These are phyloP conservation scores for Ramicandelaber brevisporus DNA, from an alignment of 192 early-diverging fungal genomes.

Conservation along the genomic window DNA sequence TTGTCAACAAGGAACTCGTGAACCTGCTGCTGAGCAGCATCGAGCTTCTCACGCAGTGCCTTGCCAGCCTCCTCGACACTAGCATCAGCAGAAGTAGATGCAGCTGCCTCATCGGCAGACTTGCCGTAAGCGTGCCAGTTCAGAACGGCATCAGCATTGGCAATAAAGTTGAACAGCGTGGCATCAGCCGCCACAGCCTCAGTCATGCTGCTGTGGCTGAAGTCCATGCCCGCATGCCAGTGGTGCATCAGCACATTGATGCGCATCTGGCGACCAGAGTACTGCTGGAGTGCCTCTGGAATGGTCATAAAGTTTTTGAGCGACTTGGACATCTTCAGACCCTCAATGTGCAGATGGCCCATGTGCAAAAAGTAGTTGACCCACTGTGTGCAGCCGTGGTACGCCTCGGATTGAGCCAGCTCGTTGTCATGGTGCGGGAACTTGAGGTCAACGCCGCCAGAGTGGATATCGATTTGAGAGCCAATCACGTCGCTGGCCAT, in stretches of 20 bases:
- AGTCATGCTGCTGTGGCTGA: conserved; percentile 39
- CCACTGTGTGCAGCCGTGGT: conserved; percentile 79
- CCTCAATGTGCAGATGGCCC: conserved; percentile 85
- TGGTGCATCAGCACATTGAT: conserved; percentile 67
- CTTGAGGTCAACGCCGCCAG: conserved; percentile 80
- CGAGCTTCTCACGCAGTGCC: conserved; percentile 33
- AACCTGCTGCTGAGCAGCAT: conserved; percentile 36
- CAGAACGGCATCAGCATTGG: conserved; percentile 50
- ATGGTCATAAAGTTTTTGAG: conserved; percentile 97
- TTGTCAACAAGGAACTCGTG: conserved; percentile 75
- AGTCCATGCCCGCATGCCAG: conserved; percentile 77
- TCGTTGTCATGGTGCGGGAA: conserved; percentile 99
- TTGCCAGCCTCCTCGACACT: conserved; percentile 37
- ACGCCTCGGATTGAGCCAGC: conserved; percentile 83
- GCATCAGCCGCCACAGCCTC: conserved; percentile 56
- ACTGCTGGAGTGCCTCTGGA: conserved; percentile 56
- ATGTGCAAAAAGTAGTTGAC: conserved; percentile 97
- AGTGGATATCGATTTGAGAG: conserved; percentile 75
- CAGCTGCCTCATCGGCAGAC: no score
- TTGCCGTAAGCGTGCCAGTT: conserved; percentile 26
- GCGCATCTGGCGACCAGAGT: conserved; percentile 65
- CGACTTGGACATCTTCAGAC: conserved; percentile 94
- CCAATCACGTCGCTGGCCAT: conserved; percentile 90
- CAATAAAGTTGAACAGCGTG: conserved; percentile 74
- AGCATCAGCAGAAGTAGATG: no score